These are phyloP conservation scores for Fomitopsis serialis DNA, from an alignment of 768 basidiomycete genomes.

Conservation along the genomic window DNA sequence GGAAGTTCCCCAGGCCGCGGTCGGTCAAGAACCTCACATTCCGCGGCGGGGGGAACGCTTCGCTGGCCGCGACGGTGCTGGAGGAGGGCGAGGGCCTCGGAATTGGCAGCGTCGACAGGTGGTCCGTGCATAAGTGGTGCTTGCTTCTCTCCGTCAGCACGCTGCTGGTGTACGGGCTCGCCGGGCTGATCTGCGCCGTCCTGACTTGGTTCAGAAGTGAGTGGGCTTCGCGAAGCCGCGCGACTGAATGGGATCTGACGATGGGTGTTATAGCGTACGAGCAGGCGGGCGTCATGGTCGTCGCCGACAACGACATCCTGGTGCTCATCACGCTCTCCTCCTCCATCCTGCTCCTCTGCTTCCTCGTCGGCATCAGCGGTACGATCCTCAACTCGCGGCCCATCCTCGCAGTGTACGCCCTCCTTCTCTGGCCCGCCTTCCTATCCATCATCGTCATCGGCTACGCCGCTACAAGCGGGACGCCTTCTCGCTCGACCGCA, in stretches of 20 bases:
- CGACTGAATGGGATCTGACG: background rate
- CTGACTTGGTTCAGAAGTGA: constrained; percentile 57
- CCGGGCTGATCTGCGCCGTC: constrained; percentile 44
- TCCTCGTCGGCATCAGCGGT: constrained; percentile 56
- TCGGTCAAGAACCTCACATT: constrained; percentile 8
- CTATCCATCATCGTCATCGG: constrained; percentile 53
- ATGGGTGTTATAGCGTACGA: constrained; percentile 40
- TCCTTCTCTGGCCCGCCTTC: constrained; percentile 64
- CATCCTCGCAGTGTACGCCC: constrained; percentile 58
- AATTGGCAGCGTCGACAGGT: constrained; percentile 36
- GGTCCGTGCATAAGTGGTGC: constrained; percentile 62
- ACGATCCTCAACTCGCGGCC: constrained; percentile 63
- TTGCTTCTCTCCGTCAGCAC: constrained; percentile 48
- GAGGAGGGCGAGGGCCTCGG: constrained; percentile 34
- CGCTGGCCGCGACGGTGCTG: constrained; percentile 22
- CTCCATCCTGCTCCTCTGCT: constrained; percentile 50
- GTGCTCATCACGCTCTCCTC: constrained; percentile 53
- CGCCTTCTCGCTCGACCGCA: constrained; percentile 56
- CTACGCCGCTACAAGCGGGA: constrained; percentile 61
- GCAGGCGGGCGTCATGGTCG: constrained; percentile 57
- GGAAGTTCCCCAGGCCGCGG: constrained; percentile 45
- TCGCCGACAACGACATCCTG: constrained; percentile 53
- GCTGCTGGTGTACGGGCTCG: constrained; percentile 50
- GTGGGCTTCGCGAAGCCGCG: constrained; percentile 10
- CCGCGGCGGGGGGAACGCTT: constrained; percentile 6